A percentile compares a stretch with the other conserved stretches of the same genome.
Evolutionary conservation across 2,329 filamentous ascomycete genomes (phyloP).

Genomic region (Hawksworthiomyces lignivorus): DNA sequence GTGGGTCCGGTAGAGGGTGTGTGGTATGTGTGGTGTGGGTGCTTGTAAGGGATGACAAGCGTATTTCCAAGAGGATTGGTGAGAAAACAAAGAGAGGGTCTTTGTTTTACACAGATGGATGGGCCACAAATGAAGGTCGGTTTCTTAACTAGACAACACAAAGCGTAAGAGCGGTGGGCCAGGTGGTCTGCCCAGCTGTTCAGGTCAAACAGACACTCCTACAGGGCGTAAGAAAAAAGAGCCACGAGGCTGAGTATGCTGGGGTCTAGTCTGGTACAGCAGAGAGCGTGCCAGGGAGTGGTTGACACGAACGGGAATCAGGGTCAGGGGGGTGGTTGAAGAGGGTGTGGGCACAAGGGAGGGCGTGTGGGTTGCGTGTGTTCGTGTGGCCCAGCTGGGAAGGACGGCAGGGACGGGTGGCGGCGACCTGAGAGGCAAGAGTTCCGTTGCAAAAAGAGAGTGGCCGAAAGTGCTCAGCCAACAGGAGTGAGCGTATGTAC

Average conservation of each 20-base stretch:
- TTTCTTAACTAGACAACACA: conserved; percentile 5
- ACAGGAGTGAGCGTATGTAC: not conserved
- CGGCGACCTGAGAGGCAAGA: not conserved
- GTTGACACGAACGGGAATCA: conserved; percentile 11
- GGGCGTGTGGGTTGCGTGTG: not conserved
- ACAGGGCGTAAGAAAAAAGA: not conserved
- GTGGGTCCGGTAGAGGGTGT: conserved; percentile 11
- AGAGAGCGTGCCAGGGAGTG: conserved; percentile 12
- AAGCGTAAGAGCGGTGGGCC: too few relatives aligned
- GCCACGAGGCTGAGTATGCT: conserved; percentile 17
- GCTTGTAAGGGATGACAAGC: conserved; percentile 2
- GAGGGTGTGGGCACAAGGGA: conserved; percentile 4
- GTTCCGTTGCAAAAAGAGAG: not conserved
- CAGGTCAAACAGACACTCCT: not conserved
- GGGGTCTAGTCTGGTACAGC: not conserved
- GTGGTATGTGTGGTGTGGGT: not conserved
- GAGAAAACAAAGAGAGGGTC: not conserved
- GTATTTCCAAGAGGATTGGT: not conserved
- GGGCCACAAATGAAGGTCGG: conserved; percentile 4
- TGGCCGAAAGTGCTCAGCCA: not conserved
- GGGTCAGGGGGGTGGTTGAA: not conserved
- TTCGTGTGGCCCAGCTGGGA: conserved; percentile 10
- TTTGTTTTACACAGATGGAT: conserved; percentile 4
- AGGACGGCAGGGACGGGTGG: conserved; percentile 1
- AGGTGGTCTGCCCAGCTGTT: too few relatives aligned